Evolutionary conservation across 768 basidiomycete genomes (phyloP), one percentile per base, ranked within the genome.

Genomic region (Suillus bovinus): DNA sequence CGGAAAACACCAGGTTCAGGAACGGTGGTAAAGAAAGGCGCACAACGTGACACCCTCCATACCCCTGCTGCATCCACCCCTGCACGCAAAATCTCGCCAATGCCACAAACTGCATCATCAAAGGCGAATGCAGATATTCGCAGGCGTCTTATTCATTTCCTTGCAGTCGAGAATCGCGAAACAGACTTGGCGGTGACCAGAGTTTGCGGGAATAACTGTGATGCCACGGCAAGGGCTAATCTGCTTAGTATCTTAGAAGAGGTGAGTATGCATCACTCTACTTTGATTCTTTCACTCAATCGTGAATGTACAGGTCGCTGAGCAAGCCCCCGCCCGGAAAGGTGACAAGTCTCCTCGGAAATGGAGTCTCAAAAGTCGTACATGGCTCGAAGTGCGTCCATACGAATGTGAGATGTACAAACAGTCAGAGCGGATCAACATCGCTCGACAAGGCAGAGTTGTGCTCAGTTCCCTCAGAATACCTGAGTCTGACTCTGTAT

Each of bases 301-400:
- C 9, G 2, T 58, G 53, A 17, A 7, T 31, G 5, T 11, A 54
- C 62, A 89, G 87, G 71, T 89, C 20, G 87, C 81, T 5, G 86
- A 87, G 61, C 77, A 75, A 39, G 66, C 59, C 2, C 67, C 74
- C 0, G 63, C 72, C 34, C 79, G 71, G 66, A 80, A 71, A 34
- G 74, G 74, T 2, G 71, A 75, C 61, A 76, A 77, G 24, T 74
- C 78, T 9, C 71, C 78, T 2, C 76, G 77, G 61, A 67, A 66
- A 1, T 91, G 87, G 80, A 68, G 75, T 36, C 82, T 91, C 63
- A 88, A 85, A 64, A 74, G 79, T 27, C 69, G 73, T 22, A 76
- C 83, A 3, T 92, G 90, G 89, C 78, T 78, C 38, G 86, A 91
- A 68, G 86, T 91, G 29, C 85, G 88, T 7, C 90, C 90, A 0